Evolutionary conservation across 1,284 basidiomycete genomes (phyloP), one percentile per base, ranked within the genome.

Genomic region (Ceratobasidium sp.): DNA sequence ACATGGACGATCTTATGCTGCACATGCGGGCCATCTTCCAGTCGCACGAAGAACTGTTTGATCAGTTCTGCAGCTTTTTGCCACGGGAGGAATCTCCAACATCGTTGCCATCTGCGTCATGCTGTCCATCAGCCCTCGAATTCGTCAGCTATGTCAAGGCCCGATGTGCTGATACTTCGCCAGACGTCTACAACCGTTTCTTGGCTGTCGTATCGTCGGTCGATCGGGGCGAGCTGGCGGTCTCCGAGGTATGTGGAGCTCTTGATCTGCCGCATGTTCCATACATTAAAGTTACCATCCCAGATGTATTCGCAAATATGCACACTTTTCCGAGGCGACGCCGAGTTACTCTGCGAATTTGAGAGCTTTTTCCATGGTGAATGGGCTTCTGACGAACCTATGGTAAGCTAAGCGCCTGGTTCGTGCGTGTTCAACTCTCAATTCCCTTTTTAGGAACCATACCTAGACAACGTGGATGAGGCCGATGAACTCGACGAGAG

Each of bases 51-150:
- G 30, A 14, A 20, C 54, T 71, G 14, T 71, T 71, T 71, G 69
- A 71, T 71, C 50, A 71, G 54, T 71, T 71, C 38, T 71, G 69
- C 55, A 33, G 70, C 70, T 73, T 73, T 73, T 62, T 73, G 57
- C 70, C 70, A 16, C 54, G 18, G 41, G 54, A 71, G 38, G 68
- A 73, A 35, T 16, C 48, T 23, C 55, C 55, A 27, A 33, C 55
- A 46, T 41, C 41, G 41, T 41, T 30, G 41, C 33, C 68, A 57
- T n/a, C 48, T 20, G 38, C 41, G 33, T 30, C 50, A n/a, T 62
- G 27, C 70, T 73, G 55, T 27, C 70, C 70, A 50, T 73, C 70
- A 10, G 70, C 70, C 8, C 70, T 73, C 57, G 70, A 73, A 20
- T 73, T 73, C 44, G 70, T 73, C 20, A 73, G 70, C 44, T 73